phyloP scores from a whole-genome alignment of 129 eudicot species.

The Rutidosis leptorrhynchoides region DNA sequence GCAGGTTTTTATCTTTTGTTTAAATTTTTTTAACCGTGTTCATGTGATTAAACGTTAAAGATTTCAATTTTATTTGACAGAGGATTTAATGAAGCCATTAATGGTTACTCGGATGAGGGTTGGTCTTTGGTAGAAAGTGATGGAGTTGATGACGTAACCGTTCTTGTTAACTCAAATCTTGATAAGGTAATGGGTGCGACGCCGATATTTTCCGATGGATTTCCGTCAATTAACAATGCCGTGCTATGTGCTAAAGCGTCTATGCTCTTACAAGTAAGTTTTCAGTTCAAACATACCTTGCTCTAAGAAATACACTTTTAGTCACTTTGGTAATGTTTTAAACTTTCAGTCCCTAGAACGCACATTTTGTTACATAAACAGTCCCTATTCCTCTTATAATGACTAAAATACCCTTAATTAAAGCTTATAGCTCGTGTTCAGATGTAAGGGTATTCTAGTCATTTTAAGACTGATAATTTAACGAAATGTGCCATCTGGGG shows the following conservation, averaged over 20 bases:
- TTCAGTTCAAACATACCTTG: conserved; percentile 19
- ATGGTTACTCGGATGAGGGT: conserved; percentile 84
- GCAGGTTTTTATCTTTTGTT: conserved; percentile 44
- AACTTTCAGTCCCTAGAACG: no score
- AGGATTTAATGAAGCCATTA: conserved; percentile 91
- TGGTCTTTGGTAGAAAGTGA: conserved; percentile 88
- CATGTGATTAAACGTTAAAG: neutral
- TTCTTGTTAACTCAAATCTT: conserved; percentile 72
- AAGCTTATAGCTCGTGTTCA: no score
- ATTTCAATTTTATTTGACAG: conserved; percentile 34
- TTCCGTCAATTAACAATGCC: conserved; percentile 65
- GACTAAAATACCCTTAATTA: no score
- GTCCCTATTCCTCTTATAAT: no score
- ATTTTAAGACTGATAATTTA: no score
- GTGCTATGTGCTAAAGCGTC: conserved; percentile 92
- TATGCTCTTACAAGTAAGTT: conserved; percentile 85
- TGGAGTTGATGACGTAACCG: conserved; percentile 82
- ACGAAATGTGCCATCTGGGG: no score
- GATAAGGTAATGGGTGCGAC: conserved; percentile 65
- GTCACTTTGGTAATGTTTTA: no score
- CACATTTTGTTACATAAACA: no score
- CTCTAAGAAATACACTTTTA: neutral
- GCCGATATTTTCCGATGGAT: conserved; percentile 57
- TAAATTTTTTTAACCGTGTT: neutral
- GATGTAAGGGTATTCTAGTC: no score